Evolutionary conservation across 179 eudicot genomes (phyloP), one percentile per base, ranked within the genome.

Genomic region (Patellifolia procumbens): DNA sequence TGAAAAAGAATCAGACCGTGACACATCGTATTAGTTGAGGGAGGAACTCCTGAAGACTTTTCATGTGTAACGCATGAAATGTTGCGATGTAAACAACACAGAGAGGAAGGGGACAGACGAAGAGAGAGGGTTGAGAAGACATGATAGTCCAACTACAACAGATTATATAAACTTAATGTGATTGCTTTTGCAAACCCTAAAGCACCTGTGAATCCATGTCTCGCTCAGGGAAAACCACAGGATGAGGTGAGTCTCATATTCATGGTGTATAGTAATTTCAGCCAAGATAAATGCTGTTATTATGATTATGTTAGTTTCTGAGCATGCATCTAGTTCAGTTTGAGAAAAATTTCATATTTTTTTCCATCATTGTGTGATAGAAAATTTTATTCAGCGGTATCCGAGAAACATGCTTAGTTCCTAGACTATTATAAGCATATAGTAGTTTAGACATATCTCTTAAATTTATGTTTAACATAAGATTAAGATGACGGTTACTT

Each of bases 171-270:
- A 49, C 13, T 15, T 13, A 15, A 90, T 76, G 37, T 72, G 59
- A 73, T 91, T 55, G 74, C 88, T 70, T 91, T 90, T 88, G 87
- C 83, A 24, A 87, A 90, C 75, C 97, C 97, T 45, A 91, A 90
- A 70, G 92, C 90, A 42, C 94, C 97, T 63, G 86, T 88, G 59
- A 90, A 90, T 70, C 97, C 94, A 5, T 84, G 97, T 9, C 65
- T 91, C 53, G 94, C 97, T 49, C 97, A 91, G 80, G 97, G 97
- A 81, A 90, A 90, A 81, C 46, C 29, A 43, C 90, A 92, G 97
- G 82, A 91, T 78, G 94, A 91, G 83, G 97, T 90, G 76, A 87
- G 91, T 74, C 52, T 59, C 16, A 3, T 11, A 67, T 19, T 29
- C 37, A 43, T 37, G 16, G 31, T 51, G 61, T 26, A 2, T 65